phyloP scores from a whole-genome alignment of 2,329 filamentous ascomycete species.

The Alternaria panax region DNA sequence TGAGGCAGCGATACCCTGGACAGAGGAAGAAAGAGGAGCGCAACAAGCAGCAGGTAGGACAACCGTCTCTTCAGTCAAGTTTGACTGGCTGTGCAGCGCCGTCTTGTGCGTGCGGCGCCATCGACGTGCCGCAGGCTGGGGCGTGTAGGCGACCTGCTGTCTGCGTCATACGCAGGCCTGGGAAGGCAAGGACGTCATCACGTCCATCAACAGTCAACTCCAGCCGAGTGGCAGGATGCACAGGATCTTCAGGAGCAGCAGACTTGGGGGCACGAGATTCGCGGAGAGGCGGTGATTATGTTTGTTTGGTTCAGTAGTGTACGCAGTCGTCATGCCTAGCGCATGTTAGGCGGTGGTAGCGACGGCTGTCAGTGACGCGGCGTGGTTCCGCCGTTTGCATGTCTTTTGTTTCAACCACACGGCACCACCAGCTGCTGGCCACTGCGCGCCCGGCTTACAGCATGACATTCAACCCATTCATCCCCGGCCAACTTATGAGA shows the following conservation, averaged over 20 bases:
- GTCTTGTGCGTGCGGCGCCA: constrained; percentile 8
- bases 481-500: constrained; percentile 9
- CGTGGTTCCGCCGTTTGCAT: constrained; percentile 19
- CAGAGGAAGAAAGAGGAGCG: constrained; percentile 2
- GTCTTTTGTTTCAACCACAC: constrained; percentile 25
- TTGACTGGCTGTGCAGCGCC: constrained; percentile 18
- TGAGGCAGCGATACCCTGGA: constrained; percentile 19
- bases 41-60: constrained; percentile 14
- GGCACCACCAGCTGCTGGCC: constrained; percentile 10
- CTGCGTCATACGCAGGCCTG: constrained; percentile 14
- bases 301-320: constrained; percentile 10
- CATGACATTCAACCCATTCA: constrained; percentile 11
- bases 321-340: background rate
- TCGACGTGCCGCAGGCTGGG: constrained; percentile 11
- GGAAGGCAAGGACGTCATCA: constrained; percentile 10
- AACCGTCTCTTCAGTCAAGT: constrained; percentile 9
- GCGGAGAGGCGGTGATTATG: constrained; percentile 4
- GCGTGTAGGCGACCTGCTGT: background rate
- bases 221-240: background rate
- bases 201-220: constrained; percentile 5
- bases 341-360: constrained; percentile 3
- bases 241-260: constrained; percentile 4
- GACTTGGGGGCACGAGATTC: background rate
- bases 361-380: constrained; percentile 15
- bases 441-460: constrained; percentile 11